Conservation (phyloP, 23 red algal genomes). For the Gracilaria gracilis region DNA sequence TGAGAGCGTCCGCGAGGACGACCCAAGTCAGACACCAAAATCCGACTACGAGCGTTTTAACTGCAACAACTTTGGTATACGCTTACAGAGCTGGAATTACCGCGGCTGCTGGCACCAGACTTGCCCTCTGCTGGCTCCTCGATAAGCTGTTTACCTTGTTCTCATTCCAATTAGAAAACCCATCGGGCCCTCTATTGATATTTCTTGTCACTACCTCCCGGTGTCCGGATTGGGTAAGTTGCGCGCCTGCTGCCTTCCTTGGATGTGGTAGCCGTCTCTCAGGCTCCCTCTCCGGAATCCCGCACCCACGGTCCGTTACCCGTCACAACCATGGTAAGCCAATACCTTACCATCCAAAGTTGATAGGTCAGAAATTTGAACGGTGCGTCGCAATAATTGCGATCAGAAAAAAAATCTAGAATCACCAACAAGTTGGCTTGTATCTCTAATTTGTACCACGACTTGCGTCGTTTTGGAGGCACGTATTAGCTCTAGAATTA, state of each 20-base stretch:
- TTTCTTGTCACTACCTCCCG: constrained; percentile 71
- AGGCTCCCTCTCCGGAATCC: constrained; percentile 75
- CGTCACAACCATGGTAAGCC: constrained; percentile 79
- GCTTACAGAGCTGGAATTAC: constrained; percentile 50
- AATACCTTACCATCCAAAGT: constrained; percentile 83
- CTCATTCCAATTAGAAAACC: constrained; percentile 61
- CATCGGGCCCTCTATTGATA: constrained; percentile 37
- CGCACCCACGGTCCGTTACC: constrained; percentile 70
- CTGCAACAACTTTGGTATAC: constrained; percentile 52
- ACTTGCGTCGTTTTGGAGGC: constrained; percentile 27
- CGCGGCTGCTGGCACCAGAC: constrained; percentile 42
- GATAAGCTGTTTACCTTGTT: constrained; percentile 50
- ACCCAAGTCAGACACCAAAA: constrained; percentile 24
- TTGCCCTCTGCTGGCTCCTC: constrained; percentile 50
- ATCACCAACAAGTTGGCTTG: constrained; percentile 36
- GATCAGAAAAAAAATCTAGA: constrained; percentile 57
- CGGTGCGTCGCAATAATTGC: constrained; percentile 31
- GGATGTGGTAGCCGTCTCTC: constrained; percentile 64
- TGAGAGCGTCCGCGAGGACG: not conserved
- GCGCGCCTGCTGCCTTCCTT: constrained; percentile 72
- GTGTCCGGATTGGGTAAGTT: constrained; percentile 63
- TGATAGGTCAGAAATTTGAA: constrained; percentile 88
- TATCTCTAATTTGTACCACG: constrained; percentile 73
- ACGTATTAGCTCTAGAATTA: constrained; percentile 95
- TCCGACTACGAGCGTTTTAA: constrained; percentile 53